phyloP scores from a whole-genome alignment of 2,329 filamentous ascomycete species.

The Lizonia empirigonia region DNA sequence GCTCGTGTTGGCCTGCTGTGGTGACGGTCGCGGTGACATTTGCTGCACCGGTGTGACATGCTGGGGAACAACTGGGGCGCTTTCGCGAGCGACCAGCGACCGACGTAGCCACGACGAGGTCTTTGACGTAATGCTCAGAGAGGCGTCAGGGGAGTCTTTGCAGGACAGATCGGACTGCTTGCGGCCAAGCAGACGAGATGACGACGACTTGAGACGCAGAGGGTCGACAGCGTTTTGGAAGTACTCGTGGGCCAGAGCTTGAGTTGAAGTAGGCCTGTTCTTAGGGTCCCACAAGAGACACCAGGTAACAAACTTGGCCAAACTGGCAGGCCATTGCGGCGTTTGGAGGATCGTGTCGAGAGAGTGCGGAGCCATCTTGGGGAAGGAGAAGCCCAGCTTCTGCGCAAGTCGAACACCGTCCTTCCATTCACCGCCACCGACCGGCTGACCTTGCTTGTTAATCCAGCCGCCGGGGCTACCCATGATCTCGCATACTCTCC shows the following conservation, averaged over 20 bases:
- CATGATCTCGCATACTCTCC: slow-evolving; percentile 99
- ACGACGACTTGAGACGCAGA: slow-evolving; percentile 85
- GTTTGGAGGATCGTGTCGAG: slow-evolving; percentile 92
- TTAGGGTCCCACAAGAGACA: slow-evolving; percentile 99
- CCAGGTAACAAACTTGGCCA: slow-evolving; percentile 96
- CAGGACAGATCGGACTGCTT: slow-evolving; percentile 85
- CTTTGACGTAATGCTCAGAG: slow-evolving; percentile 72
- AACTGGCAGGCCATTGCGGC: slow-evolving; percentile 87
- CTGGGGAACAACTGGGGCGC: slow-evolving; percentile 63
- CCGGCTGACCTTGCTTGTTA: slow-evolving; percentile 82
- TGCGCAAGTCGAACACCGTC: slow-evolving; percentile 91
- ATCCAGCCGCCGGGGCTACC: slow-evolving; percentile 98
- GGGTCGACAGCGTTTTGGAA: slow-evolving; percentile 93
- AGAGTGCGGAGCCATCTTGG: slow-evolving; percentile 96
- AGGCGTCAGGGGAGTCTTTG: slow-evolving; percentile 61
- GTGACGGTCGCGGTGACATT: slow-evolving; percentile 50
- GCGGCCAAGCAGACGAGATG: slow-evolving; percentile 80
- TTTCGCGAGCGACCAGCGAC: slow-evolving; percentile 82
- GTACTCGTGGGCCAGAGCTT: slow-evolving; percentile 95
- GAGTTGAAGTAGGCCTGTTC: slow-evolving; percentile 84
- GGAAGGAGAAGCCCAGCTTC: slow-evolving; percentile 97
- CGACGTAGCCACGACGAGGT: slow-evolving; percentile 93
- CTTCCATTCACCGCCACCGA: slow-evolving; percentile 97
- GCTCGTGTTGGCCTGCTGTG: slow-evolving; percentile 52
- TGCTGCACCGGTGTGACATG: slow-evolving; percentile 49